Base-by-base conservation (phyloP, 495 filamentous ascomycete genomes). In the Penicillium coffeae region DNA sequence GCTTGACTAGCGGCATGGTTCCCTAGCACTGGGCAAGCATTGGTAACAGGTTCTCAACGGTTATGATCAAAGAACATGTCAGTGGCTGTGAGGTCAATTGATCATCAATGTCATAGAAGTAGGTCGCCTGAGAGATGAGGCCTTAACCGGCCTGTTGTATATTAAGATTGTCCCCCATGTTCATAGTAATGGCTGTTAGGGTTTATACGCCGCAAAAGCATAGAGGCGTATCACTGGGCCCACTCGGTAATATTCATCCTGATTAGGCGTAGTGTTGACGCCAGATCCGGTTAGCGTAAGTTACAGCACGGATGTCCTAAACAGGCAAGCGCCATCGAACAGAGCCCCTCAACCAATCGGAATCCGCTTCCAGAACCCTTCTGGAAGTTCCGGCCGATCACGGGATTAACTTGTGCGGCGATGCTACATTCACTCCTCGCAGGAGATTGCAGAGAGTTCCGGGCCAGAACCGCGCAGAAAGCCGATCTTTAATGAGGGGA, bases 341-440 rank as follows among this genome's bases (percentile, higher is more conserved):
- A 13, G 8, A n/a, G 7, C 27, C 40, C 45, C 42, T 21, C 37
- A 40, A 39, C 52, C 51, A 52, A 61, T 50, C 59, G 53, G 56
- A 60, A 42, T 56, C 19, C 16, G 48, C 56, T 63, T 63, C 58
- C 58, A 62, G 58, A 62, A 62, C 38, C 18, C 44, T 62, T 62
- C 60, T 41, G 52, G 52, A 57, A 57, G 19, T 38, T 16, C 34
- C 32, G 30, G n/a, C 19, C 27, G 13, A 43, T 35, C 47, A 15
- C 13, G 27, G 25, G 45, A 51, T 42, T 25, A 56, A 38, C 52
- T 46, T 50, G 5, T 30, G 10, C 25, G 25, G 52, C 47, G 47
- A 43, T 55, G 42, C 37, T 42, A 33, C 38, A 21, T 13, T 18
- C 42, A 13, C 21, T n/a, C n/a, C 40, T 22, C 32, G 32, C 38